A percentile compares a stretch with the other conserved stretches of the same genome.
Conservation (phyloP, 2,329 filamentous ascomycete species). For the Talaromyces verruculosus region DNA sequence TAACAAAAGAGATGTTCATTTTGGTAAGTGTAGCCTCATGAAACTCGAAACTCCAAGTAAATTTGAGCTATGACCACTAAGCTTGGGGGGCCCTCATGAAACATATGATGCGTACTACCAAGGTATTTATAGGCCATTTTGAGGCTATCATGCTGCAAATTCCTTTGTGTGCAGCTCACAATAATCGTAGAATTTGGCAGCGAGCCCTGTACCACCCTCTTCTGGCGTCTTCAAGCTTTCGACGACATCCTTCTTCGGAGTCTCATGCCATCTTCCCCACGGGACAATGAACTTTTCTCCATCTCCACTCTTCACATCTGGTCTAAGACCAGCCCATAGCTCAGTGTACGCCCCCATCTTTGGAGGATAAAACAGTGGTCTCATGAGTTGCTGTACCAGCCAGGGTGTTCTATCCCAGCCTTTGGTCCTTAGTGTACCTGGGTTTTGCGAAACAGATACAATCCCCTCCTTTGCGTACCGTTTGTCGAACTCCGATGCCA, state of each 20-base stretch:
- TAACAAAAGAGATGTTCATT: too few species aligned
- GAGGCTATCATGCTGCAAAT: neutral
- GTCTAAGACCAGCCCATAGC: conserved; percentile 49
- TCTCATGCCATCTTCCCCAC: conserved; percentile 19
- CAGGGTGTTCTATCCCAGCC: neutral
- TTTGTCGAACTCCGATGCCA: conserved; percentile 33
- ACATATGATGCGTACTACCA: neutral
- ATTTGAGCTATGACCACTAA: neutral
- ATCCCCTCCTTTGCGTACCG: conserved; percentile 12
- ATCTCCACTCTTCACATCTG: conserved; percentile 37
- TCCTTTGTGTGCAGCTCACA: neutral
- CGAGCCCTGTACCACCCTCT: neutral
- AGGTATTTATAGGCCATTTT: neutral
- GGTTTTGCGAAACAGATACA: conserved; percentile 12
- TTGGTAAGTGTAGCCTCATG: too few species aligned
- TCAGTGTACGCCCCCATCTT: conserved; percentile 50
- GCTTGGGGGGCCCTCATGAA: neutral
- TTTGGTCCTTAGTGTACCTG: conserved; percentile 8
- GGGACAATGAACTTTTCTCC: conserved; percentile 24
- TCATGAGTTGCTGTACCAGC: conserved; percentile 20
- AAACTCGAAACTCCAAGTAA: neutral
- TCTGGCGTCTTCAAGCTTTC: neutral
- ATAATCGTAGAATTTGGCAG: neutral
- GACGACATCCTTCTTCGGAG: neutral
- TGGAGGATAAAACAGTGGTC: conserved; percentile 32